phyloP scores from a whole-genome alignment of 345 rosid species.

The Turritis glabra region DNA sequence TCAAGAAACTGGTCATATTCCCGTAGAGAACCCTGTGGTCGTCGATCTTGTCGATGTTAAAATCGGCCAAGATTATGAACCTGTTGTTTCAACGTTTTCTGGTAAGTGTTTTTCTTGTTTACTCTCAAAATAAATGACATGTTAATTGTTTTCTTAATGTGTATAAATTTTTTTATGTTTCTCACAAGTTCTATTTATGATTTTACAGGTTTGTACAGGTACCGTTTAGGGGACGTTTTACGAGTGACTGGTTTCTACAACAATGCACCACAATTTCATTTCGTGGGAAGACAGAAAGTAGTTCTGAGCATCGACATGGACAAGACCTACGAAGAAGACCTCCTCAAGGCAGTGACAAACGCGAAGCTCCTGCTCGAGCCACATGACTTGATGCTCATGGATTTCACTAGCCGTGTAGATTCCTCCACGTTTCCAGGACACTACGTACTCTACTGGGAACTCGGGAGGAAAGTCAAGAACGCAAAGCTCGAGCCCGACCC shows the following conservation, averaged over 20 bases:
- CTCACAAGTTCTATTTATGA: not conserved
- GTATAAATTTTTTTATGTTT: not conserved
- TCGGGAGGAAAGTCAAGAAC: slow-evolving; percentile 39
- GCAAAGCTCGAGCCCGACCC: slow-evolving; percentile 39
- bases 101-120: slow-evolving; percentile 42
- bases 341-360: slow-evolving; percentile 65
- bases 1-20: slow-evolving; percentile 33
- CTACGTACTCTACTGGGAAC: slow-evolving; percentile 89
- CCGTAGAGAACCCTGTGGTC: slow-evolving; percentile 2
- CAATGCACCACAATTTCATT: slow-evolving; percentile 69
- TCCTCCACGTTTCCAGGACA: slow-evolving; percentile 73
- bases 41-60: slow-evolving; percentile 74
- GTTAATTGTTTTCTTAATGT: not conserved
- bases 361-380: slow-evolving; percentile 58
- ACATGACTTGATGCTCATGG: slow-evolving; percentile 62
- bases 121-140: not conserved
- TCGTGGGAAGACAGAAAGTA: slow-evolving; percentile 73
- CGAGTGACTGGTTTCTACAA: slow-evolving; percentile 73
- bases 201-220: slow-evolving; percentile 66
- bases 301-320: slow-evolving; percentile 80
- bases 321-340: slow-evolving; percentile 87
- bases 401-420: slow-evolving; percentile 81
- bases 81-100: slow-evolving; percentile 72
- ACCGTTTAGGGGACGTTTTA: slow-evolving; percentile 81
- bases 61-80: slow-evolving; percentile 72